Base-by-base conservation (phyloP, 805 yeast species). In the Hyphopichia homilentoma region DNA sequence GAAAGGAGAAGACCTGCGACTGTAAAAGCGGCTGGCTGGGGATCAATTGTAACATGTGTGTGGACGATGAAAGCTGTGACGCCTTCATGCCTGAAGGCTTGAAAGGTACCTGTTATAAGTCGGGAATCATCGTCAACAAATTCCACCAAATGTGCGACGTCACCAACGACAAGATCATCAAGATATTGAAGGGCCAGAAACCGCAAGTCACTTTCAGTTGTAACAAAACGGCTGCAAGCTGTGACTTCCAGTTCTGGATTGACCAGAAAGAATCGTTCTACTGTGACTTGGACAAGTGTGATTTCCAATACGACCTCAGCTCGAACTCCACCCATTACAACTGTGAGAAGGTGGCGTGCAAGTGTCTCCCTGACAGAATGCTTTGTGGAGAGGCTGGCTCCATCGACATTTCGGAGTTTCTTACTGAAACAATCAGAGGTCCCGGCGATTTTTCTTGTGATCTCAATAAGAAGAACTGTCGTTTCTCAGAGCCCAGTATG, bases 201-300 rank as follows among this genome's bases (percentile, higher is more conserved):
- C 97, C 98, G 2, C 95, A 90, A 52, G 96, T 86, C 3, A 88
- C 96, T 0, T 90, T 93, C 59, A 75, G 87, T 24, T 93, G 98
- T 65, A 79, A 85, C 51, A 76, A 69, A 46, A 72, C 82, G 1
- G 63, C 76, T 0, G 72, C 61, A 12, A 58, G 57, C 7, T 93
- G 98, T 61, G 79, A 87, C 54, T 87, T 93, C 61, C 97, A 93
- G 58, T 87, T 93, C 53, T 93, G 98, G 98, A 86, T 93, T 42
- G 96, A 81, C 45, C 77, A 87, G 54, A 65, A 71, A 27, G 98
- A 93, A 56, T 81, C 94, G 38, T 93, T 93, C 57, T 93, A 77
- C 56, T 93, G 98, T 65, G 93, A 82, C 29, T 71, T 93, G 44
- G 59, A 70, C 33, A 60, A 68, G n/a, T 93, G 98, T 65, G 68